A percentile compares a stretch with the other conserved stretches of the same genome.
These are phyloP conservation scores for Suhomyces sp. DNA, from an alignment of 805 yeast species.

Conservation along the genomic window DNA sequence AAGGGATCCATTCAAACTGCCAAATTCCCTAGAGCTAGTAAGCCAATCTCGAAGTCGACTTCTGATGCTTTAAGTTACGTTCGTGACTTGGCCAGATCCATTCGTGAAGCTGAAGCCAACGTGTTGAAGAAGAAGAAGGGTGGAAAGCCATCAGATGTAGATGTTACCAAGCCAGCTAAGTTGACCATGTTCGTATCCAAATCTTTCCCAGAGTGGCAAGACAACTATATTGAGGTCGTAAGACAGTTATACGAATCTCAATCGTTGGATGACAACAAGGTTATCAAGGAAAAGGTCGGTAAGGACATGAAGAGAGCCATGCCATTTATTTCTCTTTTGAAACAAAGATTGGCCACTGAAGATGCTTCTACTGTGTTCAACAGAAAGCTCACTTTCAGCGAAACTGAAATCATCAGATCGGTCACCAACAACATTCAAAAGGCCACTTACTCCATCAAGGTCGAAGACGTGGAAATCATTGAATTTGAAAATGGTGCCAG, in stretches of 20 bases:
- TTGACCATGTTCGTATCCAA: constrained; percentile 72
- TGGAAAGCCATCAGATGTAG: constrained; percentile 71
- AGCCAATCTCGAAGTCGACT: constrained; percentile 60
- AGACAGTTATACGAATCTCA: constrained; percentile 69
- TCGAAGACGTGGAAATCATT: constrained; percentile 59
- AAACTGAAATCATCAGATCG: constrained; percentile 60
- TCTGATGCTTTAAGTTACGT: constrained; percentile 76
- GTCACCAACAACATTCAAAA: constrained; percentile 57
- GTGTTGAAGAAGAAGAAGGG: constrained; percentile 82
- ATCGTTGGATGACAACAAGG: constrained; percentile 62
- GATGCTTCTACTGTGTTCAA: constrained; percentile 79
- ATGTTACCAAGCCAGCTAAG: constrained; percentile 68
- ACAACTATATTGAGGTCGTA: constrained; percentile 61
- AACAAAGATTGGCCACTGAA: constrained; percentile 73
- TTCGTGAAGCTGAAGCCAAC: constrained; percentile 91
- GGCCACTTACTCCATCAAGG: constrained; percentile 57
- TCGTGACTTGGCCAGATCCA: constrained; percentile 72
- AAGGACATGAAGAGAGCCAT: constrained; percentile 96
- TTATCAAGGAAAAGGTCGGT: constrained; percentile 64
- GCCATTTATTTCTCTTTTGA: constrained; percentile 90
- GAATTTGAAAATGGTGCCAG: constrained; percentile 62
- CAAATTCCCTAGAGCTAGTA: constrained; percentile 73
- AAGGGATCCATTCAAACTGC: constrained; percentile 69
- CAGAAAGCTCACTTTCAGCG: constrained; percentile 84
- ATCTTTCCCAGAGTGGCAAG: constrained; percentile 76